A percentile compares a stretch with the other conserved stretches of the same genome.
These are phyloP conservation scores for Phoma sp. DNA, from an alignment of 2,329 filamentous ascomycete species.

Conservation along the genomic window DNA sequence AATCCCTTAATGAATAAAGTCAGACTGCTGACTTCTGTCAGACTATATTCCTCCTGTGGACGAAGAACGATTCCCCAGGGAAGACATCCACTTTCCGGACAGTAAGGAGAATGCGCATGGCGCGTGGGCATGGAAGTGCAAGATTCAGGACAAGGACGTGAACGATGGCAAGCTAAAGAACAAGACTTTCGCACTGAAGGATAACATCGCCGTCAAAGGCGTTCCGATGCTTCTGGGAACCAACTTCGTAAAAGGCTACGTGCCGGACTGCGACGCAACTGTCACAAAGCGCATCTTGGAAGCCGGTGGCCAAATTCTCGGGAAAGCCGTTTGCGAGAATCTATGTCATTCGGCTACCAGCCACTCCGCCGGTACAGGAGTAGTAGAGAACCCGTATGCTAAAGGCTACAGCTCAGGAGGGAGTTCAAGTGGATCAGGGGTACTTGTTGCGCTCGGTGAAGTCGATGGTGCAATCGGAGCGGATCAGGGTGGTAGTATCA, in stretches of 20 bases:
- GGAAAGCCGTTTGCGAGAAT: constrained; percentile 44
- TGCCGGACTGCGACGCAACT: constrained; percentile 33
- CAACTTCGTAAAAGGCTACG: constrained; percentile 21
- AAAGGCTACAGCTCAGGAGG: constrained; percentile 58
- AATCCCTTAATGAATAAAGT: not conserved
- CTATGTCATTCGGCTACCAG: constrained; percentile 41
- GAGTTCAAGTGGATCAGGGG: constrained; percentile 57
- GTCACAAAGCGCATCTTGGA: constrained; percentile 39
- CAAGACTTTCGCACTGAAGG: constrained; percentile 42
- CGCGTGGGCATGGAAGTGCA: constrained; percentile 54
- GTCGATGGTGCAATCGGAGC: constrained; percentile 56
- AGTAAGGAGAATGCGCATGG: constrained; percentile 46
- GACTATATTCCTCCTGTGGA: constrained; percentile 45
- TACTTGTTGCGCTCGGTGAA: constrained; percentile 53
- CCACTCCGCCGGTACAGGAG: constrained; percentile 48
- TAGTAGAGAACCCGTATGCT: constrained; percentile 54
- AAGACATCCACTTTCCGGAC: constrained; percentile 39
- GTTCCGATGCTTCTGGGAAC: constrained; percentile 44
- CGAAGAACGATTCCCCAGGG: constrained; percentile 44
- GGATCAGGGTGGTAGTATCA: constrained; percentile 57
- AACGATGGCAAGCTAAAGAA: constrained; percentile 44
- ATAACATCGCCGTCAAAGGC: constrained; percentile 41
- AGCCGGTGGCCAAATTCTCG: constrained; percentile 33
- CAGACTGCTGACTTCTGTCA: not conserved
- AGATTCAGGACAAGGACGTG: constrained; percentile 38